These are phyloP conservation scores for Monosporascus ibericus DNA, from an alignment of 2,329 filamentous ascomycete species.

Conservation along the genomic window DNA sequence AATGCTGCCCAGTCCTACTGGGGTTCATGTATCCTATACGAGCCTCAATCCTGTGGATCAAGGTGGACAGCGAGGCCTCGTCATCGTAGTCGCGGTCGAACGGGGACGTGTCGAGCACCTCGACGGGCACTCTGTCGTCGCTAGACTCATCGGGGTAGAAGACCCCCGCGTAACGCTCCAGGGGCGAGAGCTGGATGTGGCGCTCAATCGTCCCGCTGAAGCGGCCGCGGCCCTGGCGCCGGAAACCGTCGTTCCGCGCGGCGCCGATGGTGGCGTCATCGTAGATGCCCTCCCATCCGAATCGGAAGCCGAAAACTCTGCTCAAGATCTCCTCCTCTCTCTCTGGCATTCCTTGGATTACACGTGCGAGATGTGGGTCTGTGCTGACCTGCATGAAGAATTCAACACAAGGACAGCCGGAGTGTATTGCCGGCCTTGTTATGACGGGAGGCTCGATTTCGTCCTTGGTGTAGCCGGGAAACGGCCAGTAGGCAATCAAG, in stretches of 20 bases:
- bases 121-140: constrained; percentile 23
- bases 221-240: constrained; percentile 30
- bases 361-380: constrained; percentile 30
- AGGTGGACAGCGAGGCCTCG: too few species aligned
- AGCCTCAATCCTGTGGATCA: too few species aligned
- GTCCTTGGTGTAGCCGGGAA: constrained; percentile 5
- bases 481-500: constrained; percentile 20
- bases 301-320: constrained; percentile 26
- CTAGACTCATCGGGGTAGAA: constrained; percentile 17
- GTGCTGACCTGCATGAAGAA: constrained; percentile 29
- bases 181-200: constrained; percentile 1
- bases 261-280: constrained; percentile 22
- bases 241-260: constrained; percentile 30
- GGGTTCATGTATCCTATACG: too few species aligned
- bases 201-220: constrained; percentile 30
- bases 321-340: constrained; percentile 25
- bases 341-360: constrained; percentile 23
- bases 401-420: constrained; percentile 2
- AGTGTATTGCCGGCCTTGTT: too few species aligned
- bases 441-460: not conserved
- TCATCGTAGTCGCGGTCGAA: constrained; percentile 2
- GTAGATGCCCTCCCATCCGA: constrained; percentile 33
- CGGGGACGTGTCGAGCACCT: not conserved
- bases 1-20: too few species aligned
- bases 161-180: constrained; percentile 3